Conservation (phyloP, 108 stramenopile genomes). For the Pseudonitzschia pungens region DNA sequence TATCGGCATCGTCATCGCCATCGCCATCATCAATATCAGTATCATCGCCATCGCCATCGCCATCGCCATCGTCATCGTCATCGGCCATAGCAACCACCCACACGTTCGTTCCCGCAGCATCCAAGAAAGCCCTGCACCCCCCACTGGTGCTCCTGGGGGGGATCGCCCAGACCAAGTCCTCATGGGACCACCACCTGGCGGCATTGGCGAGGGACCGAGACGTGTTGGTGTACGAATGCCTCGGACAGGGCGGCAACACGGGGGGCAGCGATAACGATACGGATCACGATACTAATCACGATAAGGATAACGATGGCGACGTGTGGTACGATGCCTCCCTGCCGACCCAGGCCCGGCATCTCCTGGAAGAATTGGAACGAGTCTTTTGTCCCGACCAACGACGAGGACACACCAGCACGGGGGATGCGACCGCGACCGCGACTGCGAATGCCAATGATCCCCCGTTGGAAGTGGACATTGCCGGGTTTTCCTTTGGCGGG, state of each 20-base stretch:
- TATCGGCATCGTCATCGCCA: too few relatives aligned
- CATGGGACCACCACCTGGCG: conserved; percentile 55
- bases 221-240: conserved; percentile 54
- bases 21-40: too few relatives aligned
- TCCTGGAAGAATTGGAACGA: conserved; percentile 39
- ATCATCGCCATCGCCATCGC: too few relatives aligned
- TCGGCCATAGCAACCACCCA: not conserved
- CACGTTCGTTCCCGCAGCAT: not conserved
- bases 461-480: conserved; percentile 41
- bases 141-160: conserved; percentile 55
- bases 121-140: conserved; percentile 17
- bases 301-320: too few relatives aligned
- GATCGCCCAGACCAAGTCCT: conserved; percentile 60
- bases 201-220: conserved; percentile 35
- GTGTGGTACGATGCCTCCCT: conserved; percentile 52
- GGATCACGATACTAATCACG: too few relatives aligned
- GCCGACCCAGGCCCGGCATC: conserved; percentile 37
- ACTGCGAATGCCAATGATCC: not conserved
- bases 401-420: too few relatives aligned
- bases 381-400: not conserved
- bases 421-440: too few relatives aligned
- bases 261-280: conserved; percentile 20
- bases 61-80: not conserved
- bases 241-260: conserved; percentile 47
- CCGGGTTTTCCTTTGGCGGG: conserved; percentile 67